Evolutionary conservation across 176 grass and related monocot genomes (phyloP), one percentile per base, ranked within the genome.

Genomic region (Musa acuminata): DNA sequence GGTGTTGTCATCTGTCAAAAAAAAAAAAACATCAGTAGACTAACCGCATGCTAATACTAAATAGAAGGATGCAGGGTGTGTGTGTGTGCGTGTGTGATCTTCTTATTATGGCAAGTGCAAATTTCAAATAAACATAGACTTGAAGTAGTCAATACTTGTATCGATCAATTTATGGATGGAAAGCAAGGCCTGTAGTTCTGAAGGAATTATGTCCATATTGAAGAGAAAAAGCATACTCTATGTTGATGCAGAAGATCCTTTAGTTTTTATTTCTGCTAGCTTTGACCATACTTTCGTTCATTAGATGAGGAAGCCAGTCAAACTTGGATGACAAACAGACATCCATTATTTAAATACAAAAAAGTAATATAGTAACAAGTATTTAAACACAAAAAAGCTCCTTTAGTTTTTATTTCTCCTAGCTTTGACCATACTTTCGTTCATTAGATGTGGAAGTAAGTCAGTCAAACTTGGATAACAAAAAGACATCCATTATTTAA

Each of bases 1-100:
- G 72, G 25, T 21, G 53, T 74, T 74, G 72, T 59, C 72, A 74
- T 74, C 72, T 74, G 72, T 11, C 24, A 74, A 13, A 74, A 13
- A 59, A 48, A n/a, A 17, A 20, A 72, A 55, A 72, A 13, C 23
- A 53, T 53, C 67, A 69, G 48, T 20, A 8, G 16, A 60, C 14
- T 14, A 60, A 60, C 13, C 16, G 21, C 14, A 17, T 8, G 57
- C 57, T 60, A 3, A 60, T n/a, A 60, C 57, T 60, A 7, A 60
- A 60, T n/a, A 8, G 17, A 60, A 19, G 17, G 16, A 8, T 60
- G 57, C 35, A 43, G 35, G 0, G 35, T 43, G 35, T 43, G 35
- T 43, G 35, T 43, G 35, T 43, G 35, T 43, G 35, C 4, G 4
- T 3, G 29, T 43, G 13, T 60, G 5, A 60, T n/a, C 57, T n/a